Conservation (phyloP, 139 green algal genomes). For the Bryopsis sp. region DNA sequence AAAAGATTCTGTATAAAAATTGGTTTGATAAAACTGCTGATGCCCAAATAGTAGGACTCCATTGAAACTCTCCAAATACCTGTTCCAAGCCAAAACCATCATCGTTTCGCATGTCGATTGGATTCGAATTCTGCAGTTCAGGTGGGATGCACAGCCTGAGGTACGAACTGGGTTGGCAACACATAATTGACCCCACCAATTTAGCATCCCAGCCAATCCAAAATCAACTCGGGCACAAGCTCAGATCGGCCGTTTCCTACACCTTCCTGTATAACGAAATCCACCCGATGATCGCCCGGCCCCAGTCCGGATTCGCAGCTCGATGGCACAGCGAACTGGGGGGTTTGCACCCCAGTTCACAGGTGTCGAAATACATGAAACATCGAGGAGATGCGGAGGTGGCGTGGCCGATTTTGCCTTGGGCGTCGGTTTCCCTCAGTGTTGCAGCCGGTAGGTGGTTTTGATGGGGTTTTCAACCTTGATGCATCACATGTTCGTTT, state of each 20-base stretch:
- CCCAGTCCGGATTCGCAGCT: neutral
- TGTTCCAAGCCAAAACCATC: too few relatives aligned
- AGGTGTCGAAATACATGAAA: neutral
- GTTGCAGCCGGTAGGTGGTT: neutral
- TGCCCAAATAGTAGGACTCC: too few relatives aligned
- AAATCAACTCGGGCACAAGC: neutral
- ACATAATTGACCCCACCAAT: neutral
- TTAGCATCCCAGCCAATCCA: constrained; percentile 1
- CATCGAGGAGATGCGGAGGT: neutral
- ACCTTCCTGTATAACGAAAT: neutral
- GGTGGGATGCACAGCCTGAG: neutral
- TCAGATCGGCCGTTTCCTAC: constrained; percentile 1
- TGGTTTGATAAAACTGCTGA: too few relatives aligned
- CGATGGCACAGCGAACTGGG: neutral
- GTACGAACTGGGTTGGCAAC: constrained; percentile 13
- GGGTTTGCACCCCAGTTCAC: neutral
- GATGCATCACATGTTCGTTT: too few relatives aligned
- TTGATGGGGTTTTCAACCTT: neutral
- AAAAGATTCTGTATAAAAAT: too few relatives aligned
- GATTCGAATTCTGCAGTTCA: constrained; percentile 1
- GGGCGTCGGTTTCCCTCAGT: neutral
- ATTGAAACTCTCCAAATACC: too few relatives aligned
- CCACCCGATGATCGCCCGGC: neutral
- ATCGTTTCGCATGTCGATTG: too few relatives aligned
- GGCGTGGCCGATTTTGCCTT: neutral